Evolutionary conservation across 2,329 filamentous ascomycete genomes (phyloP).

Genomic region (Aspergillus viridinutans): DNA sequence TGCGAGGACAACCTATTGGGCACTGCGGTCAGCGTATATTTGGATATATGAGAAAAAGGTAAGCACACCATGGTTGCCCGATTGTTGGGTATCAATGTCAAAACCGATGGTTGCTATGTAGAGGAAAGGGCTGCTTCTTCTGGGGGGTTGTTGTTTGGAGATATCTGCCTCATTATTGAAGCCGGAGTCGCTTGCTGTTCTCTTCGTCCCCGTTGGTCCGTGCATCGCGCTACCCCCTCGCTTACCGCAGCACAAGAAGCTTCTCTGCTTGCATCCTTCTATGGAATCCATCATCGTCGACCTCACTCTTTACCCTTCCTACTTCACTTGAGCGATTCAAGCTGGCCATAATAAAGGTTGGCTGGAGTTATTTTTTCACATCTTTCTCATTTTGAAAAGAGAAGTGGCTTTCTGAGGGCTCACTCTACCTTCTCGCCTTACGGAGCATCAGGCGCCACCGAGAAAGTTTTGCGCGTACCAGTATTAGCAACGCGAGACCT

Average conservation of each 20-base stretch:
- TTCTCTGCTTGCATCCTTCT: slow-evolving; percentile 11
- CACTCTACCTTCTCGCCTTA: slow-evolving; percentile 4
- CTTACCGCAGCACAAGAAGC: slow-evolving; percentile 31
- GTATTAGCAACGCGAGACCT: neutral
- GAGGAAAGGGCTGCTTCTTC: slow-evolving; percentile 10
- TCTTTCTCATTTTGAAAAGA: neutral
- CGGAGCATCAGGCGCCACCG: slow-evolving; percentile 14
- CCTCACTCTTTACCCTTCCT: slow-evolving; percentile 4
- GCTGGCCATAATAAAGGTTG: neutral
- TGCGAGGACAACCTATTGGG: slow-evolving; percentile 83
- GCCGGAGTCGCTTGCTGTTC: slow-evolving; percentile 38
- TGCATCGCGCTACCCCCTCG: slow-evolving; percentile 33
- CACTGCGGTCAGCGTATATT: slow-evolving; percentile 14
- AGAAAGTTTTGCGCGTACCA: slow-evolving; percentile 16
- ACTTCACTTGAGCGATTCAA: neutral
- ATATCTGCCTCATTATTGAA: slow-evolving; percentile 10
- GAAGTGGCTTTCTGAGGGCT: neutral
- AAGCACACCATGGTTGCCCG: slow-evolving; percentile 25
- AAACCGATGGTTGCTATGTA: neutral
- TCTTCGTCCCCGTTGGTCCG: slow-evolving; percentile 33
- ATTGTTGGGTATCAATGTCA: neutral
- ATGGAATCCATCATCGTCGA: neutral
- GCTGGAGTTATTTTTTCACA: neutral
- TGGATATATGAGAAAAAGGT: neutral
- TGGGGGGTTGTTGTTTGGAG: neutral